Base-by-base conservation (phyloP, 1,284 basidiomycete genomes). In the Cystobasidium slooffiae region DNA sequence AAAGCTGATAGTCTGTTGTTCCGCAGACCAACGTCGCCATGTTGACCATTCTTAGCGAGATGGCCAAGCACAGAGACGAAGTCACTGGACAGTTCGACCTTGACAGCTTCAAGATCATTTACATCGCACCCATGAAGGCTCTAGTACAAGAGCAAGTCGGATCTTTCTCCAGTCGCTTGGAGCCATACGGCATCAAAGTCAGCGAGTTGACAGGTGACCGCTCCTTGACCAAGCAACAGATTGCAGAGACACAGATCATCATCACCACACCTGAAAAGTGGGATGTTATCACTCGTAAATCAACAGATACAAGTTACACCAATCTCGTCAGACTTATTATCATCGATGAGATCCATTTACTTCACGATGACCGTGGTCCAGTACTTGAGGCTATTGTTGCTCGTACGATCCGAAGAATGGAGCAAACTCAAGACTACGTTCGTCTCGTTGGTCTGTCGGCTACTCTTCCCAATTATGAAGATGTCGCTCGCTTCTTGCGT, bases 211-310 rank as follows among this genome's bases (percentile, higher is more conserved):
- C 97, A 0, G 97, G 97, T 55, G 97, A 99, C 83, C 89, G 92
- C 52, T 96, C 98, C 86, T 91, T 99, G 87, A 99, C 96, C 75
- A 99, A 99, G 83, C 90, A 94, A 77, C 96, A 99, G 82, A 98
- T 99, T 75, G 85, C 94, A 3, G 93, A 97, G 82, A 98, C 97
- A 0, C 96, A 99, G 82, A 93, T 99, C 80, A 98, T 99, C 82
- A 95, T 99, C 77, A 98, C 96, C 0, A 99, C 97, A 0, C 97
- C 97, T 0, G 97, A 99, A 84, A 99, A 99, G 83, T 99, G 94
- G 94, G 97, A 99, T 80, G 95, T 98, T 79, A 97, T 99, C 82
- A 98, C 94, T 39, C 91, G 97, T 78, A 99, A 99, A 85, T 93
- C 90, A 78, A 96, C 94, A 7, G 97, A 99, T 80, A 95, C 93